Conservation (phyloP, 202 grass and related monocot genomes). For the Cymbopogon flexuosus region DNA sequence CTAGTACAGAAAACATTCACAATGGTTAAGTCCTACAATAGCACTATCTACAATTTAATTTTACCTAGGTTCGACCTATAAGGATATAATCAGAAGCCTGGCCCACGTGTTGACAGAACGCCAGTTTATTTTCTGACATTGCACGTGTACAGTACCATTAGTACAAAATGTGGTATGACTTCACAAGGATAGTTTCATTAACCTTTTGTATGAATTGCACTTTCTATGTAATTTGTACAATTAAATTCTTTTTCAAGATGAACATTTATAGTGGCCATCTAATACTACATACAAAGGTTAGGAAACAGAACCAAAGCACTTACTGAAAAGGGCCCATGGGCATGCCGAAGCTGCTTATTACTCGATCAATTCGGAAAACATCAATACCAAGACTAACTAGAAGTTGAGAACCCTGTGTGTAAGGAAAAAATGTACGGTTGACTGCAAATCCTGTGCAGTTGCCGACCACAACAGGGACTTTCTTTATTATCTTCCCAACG, state of each 20-base stretch:
- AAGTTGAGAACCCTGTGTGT: conserved; percentile 63
- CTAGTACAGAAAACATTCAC: background rate
- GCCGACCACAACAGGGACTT: conserved; percentile 91
- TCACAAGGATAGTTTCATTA: background rate
- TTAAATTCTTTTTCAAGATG: background rate
- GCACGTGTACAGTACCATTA: background rate
- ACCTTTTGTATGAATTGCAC: background rate
- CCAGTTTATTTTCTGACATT: background rate
- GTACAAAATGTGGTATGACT: background rate
- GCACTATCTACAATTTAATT: background rate
- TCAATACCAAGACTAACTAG: conserved; percentile 90
- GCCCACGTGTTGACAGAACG: background rate
- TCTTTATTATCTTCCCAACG: conserved; percentile 94
- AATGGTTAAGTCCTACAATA: background rate
- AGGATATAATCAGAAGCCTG: background rate
- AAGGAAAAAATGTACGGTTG: conserved; percentile 96
- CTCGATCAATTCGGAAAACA: conserved; percentile 77
- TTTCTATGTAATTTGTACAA: background rate
- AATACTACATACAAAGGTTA: background rate
- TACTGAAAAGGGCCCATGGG: conserved; percentile 99
- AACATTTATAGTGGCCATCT: background rate
- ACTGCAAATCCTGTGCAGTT: conserved; percentile 98
- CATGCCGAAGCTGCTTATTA: conserved; percentile 89
- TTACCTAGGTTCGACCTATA: background rate
- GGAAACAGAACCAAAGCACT: conserved; percentile 33